Base-by-base conservation (phyloP, 75 land plant genomes). In the Isoetes taiwanensis region DNA sequence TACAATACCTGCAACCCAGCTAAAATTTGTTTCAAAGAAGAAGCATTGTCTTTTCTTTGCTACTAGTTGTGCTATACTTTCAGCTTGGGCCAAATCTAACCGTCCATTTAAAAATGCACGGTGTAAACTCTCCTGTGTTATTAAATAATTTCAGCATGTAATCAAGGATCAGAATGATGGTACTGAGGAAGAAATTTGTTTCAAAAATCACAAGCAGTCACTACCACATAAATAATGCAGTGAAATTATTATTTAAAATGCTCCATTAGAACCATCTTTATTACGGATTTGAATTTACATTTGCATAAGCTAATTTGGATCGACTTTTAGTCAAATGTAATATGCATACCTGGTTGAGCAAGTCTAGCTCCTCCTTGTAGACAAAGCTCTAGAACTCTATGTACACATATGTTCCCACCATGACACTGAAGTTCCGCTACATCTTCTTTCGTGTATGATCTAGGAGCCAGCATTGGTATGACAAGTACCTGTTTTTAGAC, bases 81-180 rank as follows among this genome's bases (percentile, higher is more conserved):
- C 98, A 56, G 90, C 95, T 75, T 93, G 98, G 27, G 98, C 67
- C 9, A 93, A 82, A 65, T 93, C 98, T 43, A 93, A 62, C n/a
- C 98, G 85, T 2, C 98, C 98, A 81, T 93, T 93, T 34, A 93
- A 67, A 46, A 93, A 93, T 26, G 98, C 98, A 34, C 96, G 85
- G 67, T 26, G 97, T 86, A 56, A 90, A 90, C 54, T 90, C 97
- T 9, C 97, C 97, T 90, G 71, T n/a, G n/a, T n/a, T n/a, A n/a
- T n/a, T n/a, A n/a, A n/a, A n/a, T n/a, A n/a, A n/a, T n/a, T n/a
- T n/a, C n/a, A n/a, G n/a, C n/a, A n/a, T n/a, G n/a, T n/a, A n/a
- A n/a, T n/a, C n/a, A n/a, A n/a, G n/a, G n/a, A n/a, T n/a, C n/a
- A n/a, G n/a, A n/a, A n/a, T n/a, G n/a, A n/a, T n/a, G n/a, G n/a